A percentile compares a stretch with the other conserved stretches of the same genome.
Conservation (phyloP, 2,329 filamentous ascomycete genomes). For the Alternaria brassicicola region DNA sequence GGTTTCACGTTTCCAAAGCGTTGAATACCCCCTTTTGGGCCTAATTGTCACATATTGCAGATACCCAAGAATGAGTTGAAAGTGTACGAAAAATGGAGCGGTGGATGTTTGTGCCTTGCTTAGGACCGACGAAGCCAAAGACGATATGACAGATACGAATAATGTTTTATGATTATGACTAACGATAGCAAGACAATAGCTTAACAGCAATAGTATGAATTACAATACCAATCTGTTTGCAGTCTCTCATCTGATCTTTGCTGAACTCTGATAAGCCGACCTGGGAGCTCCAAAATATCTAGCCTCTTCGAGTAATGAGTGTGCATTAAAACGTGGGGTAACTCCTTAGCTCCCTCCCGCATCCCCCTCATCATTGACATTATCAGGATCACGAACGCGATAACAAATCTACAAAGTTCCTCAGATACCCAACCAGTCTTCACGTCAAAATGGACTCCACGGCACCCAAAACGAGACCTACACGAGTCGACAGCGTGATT, state of each 20-base stretch:
- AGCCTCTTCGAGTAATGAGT: background rate
- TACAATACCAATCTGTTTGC: background rate
- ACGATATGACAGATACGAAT: background rate
- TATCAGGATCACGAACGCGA: background rate
- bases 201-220: background rate
- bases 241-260: background rate
- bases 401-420: background rate
- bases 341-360: background rate
- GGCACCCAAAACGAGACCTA: background rate
- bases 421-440: background rate
- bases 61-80: conserved; percentile 1
- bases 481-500: background rate
- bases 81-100: background rate
- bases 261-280: background rate
- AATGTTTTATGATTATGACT: conserved; percentile 6
- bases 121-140: background rate
- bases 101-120: background rate
- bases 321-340: conserved; percentile 3
- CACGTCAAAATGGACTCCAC: background rate
- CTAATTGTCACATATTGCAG: background rate
- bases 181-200: background rate
- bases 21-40: background rate
- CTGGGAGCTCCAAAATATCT: background rate
- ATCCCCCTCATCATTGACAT: background rate
- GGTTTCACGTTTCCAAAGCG: background rate